Base-by-base conservation (phyloP, 1,139 yeast species). In the Kodamaea suecica region DNA sequence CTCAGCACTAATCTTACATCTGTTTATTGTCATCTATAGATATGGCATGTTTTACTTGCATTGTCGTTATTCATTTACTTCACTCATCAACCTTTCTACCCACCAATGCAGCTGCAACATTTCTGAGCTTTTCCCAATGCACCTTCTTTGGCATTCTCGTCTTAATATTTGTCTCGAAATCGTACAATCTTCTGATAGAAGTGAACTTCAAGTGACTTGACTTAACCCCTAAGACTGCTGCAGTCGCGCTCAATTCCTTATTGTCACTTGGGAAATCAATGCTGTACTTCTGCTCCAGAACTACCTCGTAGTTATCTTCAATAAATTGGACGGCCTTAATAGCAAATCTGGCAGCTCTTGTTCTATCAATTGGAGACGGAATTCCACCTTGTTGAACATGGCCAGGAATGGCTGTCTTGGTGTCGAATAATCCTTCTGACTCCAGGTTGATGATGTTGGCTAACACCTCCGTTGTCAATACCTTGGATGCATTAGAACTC, bases 81-180 rank as follows among this genome's bases (percentile, higher is more conserved):
- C n/a, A n/a, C n/a, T n/a, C n/a, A n/a, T n/a, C n/a, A 29, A 38
- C 33, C 17, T 66, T 73, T 66, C 96, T 76, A 34, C 95, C 95
- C 30, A 84, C 95, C 57, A 90, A 71, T 58, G 80, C 81, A 63
- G 88, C 95, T 39, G 95, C 86, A 53, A 84, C 76, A 35, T 79
- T 81, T 55, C 95, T 75, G 39, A 82, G 66, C 30, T 68, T 70
- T 36, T 72, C 68, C 98, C 98, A 92, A 61, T 84, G 87, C 31
- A 88, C 82, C 44, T 72, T 70, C 70, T 85, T 88, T 45, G 97
- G 96, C 78, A 92, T 82, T 69, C 98, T 83, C 58, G 68, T 78
- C 17, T 65, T 70, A 34, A 84, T 61, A 48, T 84, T 87, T 13
- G 98, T 87, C 60, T 92, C 97, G 52, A 70, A 80, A 55, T 87